A percentile compares a stretch with the other conserved stretches of the same genome.
These are phyloP conservation scores for Uronychia binucleata DNA, from an alignment of 73 alveolate genomes.

Conservation along the genomic window DNA sequence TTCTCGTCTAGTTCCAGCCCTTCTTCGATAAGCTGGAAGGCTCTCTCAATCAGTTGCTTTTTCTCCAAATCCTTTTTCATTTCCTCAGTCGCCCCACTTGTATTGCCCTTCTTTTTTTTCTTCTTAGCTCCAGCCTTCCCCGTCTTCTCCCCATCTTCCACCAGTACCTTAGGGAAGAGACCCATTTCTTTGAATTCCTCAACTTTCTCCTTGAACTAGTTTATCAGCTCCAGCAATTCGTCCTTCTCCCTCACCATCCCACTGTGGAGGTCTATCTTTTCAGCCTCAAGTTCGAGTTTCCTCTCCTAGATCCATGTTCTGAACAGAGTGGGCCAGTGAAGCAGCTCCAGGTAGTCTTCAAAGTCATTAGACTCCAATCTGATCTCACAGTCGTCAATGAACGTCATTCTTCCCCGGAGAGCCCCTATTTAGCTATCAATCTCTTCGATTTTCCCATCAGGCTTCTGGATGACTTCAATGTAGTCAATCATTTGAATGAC, in stretches of 20 bases:
- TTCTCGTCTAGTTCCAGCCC: background rate
- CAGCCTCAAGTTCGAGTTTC: conserved; percentile 35
- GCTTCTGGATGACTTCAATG: conserved; percentile 30
- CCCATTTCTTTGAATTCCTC: conserved; percentile 8
- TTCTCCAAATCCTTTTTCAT: background rate
- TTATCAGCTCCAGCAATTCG: background rate
- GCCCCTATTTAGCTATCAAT: background rate
- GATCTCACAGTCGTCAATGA: background rate
- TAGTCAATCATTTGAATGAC: conserved; percentile 29
- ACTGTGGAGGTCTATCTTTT: conserved; percentile 15
- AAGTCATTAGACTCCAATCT: conserved; percentile 2
- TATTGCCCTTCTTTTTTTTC: background rate
- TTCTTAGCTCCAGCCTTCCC: background rate
- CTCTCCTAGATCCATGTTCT: conserved; percentile 22
- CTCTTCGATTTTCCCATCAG: conserved; percentile 36
- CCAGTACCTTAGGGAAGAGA: background rate
- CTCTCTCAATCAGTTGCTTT: background rate
- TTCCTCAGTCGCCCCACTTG: background rate
- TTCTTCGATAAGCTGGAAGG: background rate
- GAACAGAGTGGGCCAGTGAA: conserved; percentile 31
- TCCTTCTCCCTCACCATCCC: conserved; percentile 43
- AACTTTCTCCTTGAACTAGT: background rate
- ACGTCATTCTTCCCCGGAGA: conserved; percentile 16
- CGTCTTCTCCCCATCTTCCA: background rate
- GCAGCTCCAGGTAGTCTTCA: conserved; percentile 22